Evolutionary conservation across 768 basidiomycete species (phyloP).

Genomic region (Phlegmacium glaucopus): DNA sequence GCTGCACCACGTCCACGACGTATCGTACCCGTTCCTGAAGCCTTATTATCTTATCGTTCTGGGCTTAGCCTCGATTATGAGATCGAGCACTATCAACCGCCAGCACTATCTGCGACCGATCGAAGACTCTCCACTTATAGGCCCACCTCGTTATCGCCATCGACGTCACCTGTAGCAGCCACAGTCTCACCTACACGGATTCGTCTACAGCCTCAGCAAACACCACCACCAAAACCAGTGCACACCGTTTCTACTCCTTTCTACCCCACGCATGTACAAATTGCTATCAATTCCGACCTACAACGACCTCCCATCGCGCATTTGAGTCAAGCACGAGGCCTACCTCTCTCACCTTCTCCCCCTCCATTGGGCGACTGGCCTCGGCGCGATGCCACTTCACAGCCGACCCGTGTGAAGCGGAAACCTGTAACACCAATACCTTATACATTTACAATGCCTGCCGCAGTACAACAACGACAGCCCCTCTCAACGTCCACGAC

Average conservation of each 20-base stretch:
- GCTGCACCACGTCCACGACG: slow-evolving; percentile 42
- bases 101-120: slow-evolving; percentile 14
- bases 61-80: slow-evolving; percentile 41
- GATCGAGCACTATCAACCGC: slow-evolving; percentile 44
- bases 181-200: slow-evolving; percentile 1
- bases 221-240: slow-evolving; percentile 1
- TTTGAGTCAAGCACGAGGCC: slow-evolving; percentile 6
- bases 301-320: slow-evolving; percentile 19
- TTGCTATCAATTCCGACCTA: slow-evolving; percentile 13
- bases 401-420: slow-evolving; percentile 26
- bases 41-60: slow-evolving; percentile 35
- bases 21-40: slow-evolving; percentile 23
- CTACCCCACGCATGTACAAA: slow-evolving; percentile 24
- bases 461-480: slow-evolving; percentile 14
- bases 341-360: slow-evolving; percentile 27
- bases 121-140: slow-evolving; percentile 5
- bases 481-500: slow-evolving; percentile 9
- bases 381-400: slow-evolving; percentile 36
- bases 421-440: slow-evolving; percentile 15
- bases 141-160: slow-evolving; percentile 5
- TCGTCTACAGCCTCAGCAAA: slow-evolving; percentile 12
- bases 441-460: slow-evolving; percentile 13
- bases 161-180: slow-evolving; percentile 13
- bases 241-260: slow-evolving; percentile 19
- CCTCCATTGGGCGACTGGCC: slow-evolving; percentile 57